These are phyloP conservation scores for Candida caryicola DNA, from an alignment of 805 yeast species.

Conservation along the genomic window DNA sequence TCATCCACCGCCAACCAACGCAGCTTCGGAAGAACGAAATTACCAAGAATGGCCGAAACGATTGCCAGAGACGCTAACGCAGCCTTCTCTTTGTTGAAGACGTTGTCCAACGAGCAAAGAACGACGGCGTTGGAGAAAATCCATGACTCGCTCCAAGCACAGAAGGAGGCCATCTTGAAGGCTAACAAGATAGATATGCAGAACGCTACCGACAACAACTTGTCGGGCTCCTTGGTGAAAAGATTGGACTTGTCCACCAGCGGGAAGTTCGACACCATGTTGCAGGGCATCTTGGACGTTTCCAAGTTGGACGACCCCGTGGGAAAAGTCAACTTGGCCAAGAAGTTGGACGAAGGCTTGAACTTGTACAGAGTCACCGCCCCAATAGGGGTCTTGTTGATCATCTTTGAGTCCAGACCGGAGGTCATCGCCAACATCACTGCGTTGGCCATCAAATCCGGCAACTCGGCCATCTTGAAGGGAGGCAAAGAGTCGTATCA, in stretches of 20 bases:
- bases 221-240: constrained; percentile 72
- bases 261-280: constrained; percentile 90
- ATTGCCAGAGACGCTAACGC: constrained; percentile 78
- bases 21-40: no score
- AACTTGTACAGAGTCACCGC: constrained; percentile 80
- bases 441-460: constrained; percentile 92
- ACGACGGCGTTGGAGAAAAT: constrained; percentile 70
- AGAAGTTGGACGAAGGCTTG: constrained; percentile 85
- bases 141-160: constrained; percentile 60
- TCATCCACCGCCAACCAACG: no score
- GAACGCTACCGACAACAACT: constrained; percentile 56
- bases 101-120: constrained; percentile 69
- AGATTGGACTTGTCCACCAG: constrained; percentile 78
- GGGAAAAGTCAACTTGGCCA: constrained; percentile 81
- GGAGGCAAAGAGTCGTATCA: constrained; percentile 93
- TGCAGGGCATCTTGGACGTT: constrained; percentile 91
- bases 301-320: constrained; percentile 88
- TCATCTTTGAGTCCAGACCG: constrained; percentile 94
- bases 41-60: constrained; percentile 61
- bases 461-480: constrained; percentile 93
- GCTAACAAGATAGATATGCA: constrained; percentile 79
- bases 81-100: constrained; percentile 83
- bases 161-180: constrained; percentile 59
- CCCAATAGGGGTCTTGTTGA: constrained; percentile 90
- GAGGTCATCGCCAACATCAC: constrained; percentile 98